Conservation (phyloP, 2,329 filamentous ascomycete species). For the Fusarium sp. region DNA sequence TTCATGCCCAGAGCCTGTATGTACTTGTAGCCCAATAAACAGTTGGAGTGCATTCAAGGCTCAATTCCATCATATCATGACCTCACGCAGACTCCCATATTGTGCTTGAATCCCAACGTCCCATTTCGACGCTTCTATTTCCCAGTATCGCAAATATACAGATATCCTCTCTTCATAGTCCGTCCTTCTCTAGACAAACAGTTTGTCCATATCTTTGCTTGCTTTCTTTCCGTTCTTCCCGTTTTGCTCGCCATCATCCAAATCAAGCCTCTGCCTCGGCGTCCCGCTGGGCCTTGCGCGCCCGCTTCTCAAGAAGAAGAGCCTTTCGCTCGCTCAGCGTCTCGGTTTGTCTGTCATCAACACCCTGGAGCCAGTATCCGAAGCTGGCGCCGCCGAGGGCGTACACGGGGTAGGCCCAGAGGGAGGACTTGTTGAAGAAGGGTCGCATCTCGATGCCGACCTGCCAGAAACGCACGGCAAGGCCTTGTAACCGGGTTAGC, state of each 20-base stretch:
- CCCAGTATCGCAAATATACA: slow-evolving; percentile 42
- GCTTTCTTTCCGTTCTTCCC: slow-evolving; percentile 1
- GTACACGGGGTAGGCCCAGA: slow-evolving; percentile 94
- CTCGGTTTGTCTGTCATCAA: slow-evolving; percentile 81
- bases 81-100: slow-evolving; percentile 17
- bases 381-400: slow-evolving; percentile 86
- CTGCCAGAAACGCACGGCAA: slow-evolving; percentile 93
- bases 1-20: too few species aligned
- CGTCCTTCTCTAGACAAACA: background rate
- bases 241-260: background rate
- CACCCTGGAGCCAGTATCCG: slow-evolving; percentile 94
- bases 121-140: slow-evolving; percentile 41
- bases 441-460: slow-evolving; percentile 98
- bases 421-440: slow-evolving; percentile 81
- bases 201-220: slow-evolving; percentile 18
- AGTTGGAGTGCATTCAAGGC: background rate
- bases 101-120: slow-evolving; percentile 38
- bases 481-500: slow-evolving; percentile 63
- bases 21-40: background rate
- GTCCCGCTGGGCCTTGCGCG: slow-evolving; percentile 63
- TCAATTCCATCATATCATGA: slow-evolving; percentile 6
- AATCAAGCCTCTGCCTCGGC: slow-evolving; percentile 44
- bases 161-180: slow-evolving; percentile 17
- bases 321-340: slow-evolving; percentile 81
- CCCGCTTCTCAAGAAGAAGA: slow-evolving; percentile 85